Evolutionary conservation across 805 yeast genomes (phyloP), one percentile per base, ranked within the genome.

Genomic region (Wickerhamiella nectarea): DNA sequence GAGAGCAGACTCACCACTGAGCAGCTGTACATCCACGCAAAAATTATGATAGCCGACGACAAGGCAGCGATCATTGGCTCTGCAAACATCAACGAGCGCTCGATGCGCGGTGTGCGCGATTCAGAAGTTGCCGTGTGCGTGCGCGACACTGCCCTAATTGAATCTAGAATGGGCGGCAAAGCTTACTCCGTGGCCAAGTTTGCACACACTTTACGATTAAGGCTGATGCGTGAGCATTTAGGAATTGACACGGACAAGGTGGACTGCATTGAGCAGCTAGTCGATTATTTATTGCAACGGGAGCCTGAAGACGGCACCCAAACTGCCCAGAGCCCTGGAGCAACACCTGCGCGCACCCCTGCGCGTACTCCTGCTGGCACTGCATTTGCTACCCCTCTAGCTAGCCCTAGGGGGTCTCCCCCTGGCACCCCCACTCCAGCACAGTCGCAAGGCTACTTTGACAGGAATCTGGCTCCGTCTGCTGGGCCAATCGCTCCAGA

Each of bases 41-140:
- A 91, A 58, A 73, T 80, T 7, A 71, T 91, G 76, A 71, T 91
- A 53, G 95, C 80, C 9, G 99, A 91, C 63, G 98, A 91, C 56
- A 70, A 95, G 39, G 74, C 79, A 37, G 96, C 95, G 4, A 80
- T 91, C 36, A 87, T 91, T 55, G 98, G 99, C 2, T 84, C 95
- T 56, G 99, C 99, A 0, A 91, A 91, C 56, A 84, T 91, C 48
- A 91, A 91, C 57, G 99, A 91, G 60, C 72, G 99, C 54, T 89
- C 97, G 0, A 87, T 87, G 85, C 70, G 91, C 53, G 99, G 99
- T 12, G 69, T 70, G 17, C 71, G 98, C 58, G 99, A 91, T 58
- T 86, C 96, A 4, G 99, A 91, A 56, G 80, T 91, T 34, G 95
- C 95, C 3, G 84, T 87, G 1, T 64, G 89, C 44, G 76, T 91